Evolutionary conservation across 805 yeast species (phyloP), one percentile per base, ranked within the genome.

Genomic region (Cyberlindnera bimundalis): DNA sequence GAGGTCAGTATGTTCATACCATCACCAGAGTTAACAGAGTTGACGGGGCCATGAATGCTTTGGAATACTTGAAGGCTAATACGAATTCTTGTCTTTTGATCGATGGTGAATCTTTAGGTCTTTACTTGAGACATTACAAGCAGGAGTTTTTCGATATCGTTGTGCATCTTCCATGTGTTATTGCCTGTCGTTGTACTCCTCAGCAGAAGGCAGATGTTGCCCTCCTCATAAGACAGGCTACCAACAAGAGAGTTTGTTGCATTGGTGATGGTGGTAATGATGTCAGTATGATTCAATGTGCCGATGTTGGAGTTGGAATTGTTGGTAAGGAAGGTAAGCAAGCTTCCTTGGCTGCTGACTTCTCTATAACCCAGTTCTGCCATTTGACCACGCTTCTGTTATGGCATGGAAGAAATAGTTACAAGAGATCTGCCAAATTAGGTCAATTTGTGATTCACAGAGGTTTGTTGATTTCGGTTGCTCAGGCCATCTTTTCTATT

Each of bases 221-320:
- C 0, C 53, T 76, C 19, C 67, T 83, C 48, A 93, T 93, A 48
- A 76, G 90, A 55, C 76, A 76, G 44, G 65, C 77, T 23, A 93
- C 98, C 0, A 86, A 87, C 5, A 87, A 86, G 57, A 70, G 99
- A 37, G 97, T 91, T 2, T 91, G 98, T 51, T 93, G 98, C 58
- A 95, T 93, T 51, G 99, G 99, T 42, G 99, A 93, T 64, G 99
- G 99, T 55, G 99, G 99, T 54, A 93, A 93, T 57, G 99, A 93
- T 64, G 99, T 93, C 25, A 85, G 95, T 53, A 93, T 93, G 99
- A 93, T 93, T 51, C 99, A 93, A 65, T 84, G 95, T 51, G 99
- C 99, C 1, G 96, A 95, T 67, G 96, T 93, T 9, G 99, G 99
- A 45, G 96, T 93, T 21, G 99, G 99, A 42, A 93, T 93, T 51